phyloP scores from a whole-genome alignment of 1,139 yeast genomes.

The Diutina scorzettiae region DNA sequence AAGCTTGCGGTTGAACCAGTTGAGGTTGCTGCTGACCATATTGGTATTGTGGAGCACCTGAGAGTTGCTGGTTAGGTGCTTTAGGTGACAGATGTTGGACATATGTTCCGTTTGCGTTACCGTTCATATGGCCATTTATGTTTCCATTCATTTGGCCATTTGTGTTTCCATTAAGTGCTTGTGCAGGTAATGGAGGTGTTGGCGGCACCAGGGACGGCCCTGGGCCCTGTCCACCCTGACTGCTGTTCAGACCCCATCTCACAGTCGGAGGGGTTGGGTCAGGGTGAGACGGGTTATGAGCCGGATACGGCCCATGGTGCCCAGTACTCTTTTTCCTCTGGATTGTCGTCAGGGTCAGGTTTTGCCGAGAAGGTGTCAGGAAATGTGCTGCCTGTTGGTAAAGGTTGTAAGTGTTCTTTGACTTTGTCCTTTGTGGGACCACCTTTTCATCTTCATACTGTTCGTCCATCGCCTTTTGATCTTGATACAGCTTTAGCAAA shows the following conservation, averaged over 20 bases:
- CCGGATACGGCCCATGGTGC: conserved; percentile 1
- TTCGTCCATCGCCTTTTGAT: conserved; percentile 8
- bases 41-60: too few species aligned
- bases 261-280: not conserved
- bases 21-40: too few species aligned
- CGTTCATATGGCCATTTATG: too few species aligned
- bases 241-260: not conserved
- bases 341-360: not conserved
- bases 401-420: conserved; percentile 14
- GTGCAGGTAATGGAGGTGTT: too few species aligned
- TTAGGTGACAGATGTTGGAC: not conserved
- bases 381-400: conserved; percentile 12
- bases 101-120: too few species aligned
- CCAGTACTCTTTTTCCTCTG: not conserved
- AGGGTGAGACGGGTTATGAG: not conserved
- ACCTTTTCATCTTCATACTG: conserved; percentile 7
- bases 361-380: not conserved
- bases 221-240: not conserved
- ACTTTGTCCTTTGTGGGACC: conserved; percentile 11
- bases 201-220: not conserved
- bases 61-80: too few species aligned
- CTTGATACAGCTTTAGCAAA: conserved; percentile 9
- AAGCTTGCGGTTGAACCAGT: too few species aligned
- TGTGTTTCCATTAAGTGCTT: too few species aligned
- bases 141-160: too few species aligned